Evolutionary conservation across 2,329 filamentous ascomycete species (phyloP), one percentile per base, ranked within the genome.

Genomic region (Lomentospora prolificans): DNA sequence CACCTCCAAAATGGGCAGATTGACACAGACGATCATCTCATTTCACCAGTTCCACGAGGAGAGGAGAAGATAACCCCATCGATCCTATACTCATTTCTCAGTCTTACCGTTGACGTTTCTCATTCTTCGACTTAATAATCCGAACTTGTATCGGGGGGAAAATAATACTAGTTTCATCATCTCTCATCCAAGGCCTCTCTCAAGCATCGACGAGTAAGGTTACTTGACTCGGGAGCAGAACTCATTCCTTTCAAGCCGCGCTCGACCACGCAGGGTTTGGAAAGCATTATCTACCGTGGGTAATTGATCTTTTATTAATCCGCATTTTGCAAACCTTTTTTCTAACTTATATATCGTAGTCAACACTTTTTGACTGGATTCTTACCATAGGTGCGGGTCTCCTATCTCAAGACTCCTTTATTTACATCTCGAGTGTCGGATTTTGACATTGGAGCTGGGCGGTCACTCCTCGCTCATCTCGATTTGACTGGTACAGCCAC

Each of bases 231-330:
- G n/a, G 36, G 19, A 41, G 19, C n/a, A 5, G 9, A 19, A 41
- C 6, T 14, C n/a, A 41, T 41, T 44, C 54, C 19, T 17, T 53
- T 51, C 46, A 24, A 31, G 24, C 39, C 53, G 58, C 51, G 60
- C 51, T 54, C 51, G 19, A n/a, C n/a, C n/a, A n/a, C n/a, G n/a
- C n/a, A n/a, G n/a, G n/a, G n/a, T n/a, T n/a, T n/a, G n/a, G n/a
- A n/a, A n/a, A n/a, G n/a, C n/a, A n/a, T n/a, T n/a, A n/a, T n/a
- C n/a, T n/a, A n/a, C n/a, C n/a, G n/a, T n/a, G n/a, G n/a, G n/a
- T n/a, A n/a, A n/a, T n/a, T n/a, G n/a, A n/a, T n/a, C n/a, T n/a
- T n/a, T n/a, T n/a, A n/a, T n/a, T n/a, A n/a, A n/a, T n/a, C n/a
- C n/a, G n/a, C n/a, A n/a, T n/a, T n/a, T n/a, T n/a, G n/a, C n/a